phyloP scores from a whole-genome alignment of 169 alveolate species.

The Sarcocystis neurona region DNA sequence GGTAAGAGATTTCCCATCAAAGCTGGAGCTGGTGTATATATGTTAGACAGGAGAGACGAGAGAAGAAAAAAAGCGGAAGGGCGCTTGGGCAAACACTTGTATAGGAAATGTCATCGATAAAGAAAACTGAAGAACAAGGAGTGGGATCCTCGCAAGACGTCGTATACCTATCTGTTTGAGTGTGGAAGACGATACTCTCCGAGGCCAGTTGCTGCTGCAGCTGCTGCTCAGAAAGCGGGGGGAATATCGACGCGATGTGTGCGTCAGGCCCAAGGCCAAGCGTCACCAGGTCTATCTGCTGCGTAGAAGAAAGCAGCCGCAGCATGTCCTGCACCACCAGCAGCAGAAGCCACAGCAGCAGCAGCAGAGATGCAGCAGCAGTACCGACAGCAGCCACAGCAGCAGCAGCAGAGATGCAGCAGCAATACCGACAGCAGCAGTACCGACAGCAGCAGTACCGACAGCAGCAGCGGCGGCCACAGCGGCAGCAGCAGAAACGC shows the following conservation, averaged over 20 bases:
- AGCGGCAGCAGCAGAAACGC: neutral
- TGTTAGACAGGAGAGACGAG: no score
- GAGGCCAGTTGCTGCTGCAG: slow-evolving; percentile 40
- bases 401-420: neutral
- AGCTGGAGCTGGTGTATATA: no score
- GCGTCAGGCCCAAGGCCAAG: slow-evolving; percentile 68
- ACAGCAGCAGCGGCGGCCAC: no score
- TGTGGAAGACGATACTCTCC: slow-evolving; percentile 35
- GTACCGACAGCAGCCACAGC: neutral
- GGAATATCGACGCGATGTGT: slow-evolving; percentile 64
- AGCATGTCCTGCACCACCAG: neutral
- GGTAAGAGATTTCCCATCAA: no score
- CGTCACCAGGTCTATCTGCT: slow-evolving; percentile 41
- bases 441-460: no score
- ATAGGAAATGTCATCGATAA: no score
- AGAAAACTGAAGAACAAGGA: no score
- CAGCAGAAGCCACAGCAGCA: neutral
- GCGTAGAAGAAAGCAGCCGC: neutral
- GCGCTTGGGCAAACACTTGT: no score
- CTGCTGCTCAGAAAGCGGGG: slow-evolving; percentile 46
- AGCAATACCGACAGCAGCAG: no score
- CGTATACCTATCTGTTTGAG: slow-evolving; percentile 50
- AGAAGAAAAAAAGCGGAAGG: no score
- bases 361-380: neutral
- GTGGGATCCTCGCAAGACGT: no score